These are phyloP conservation scores for Persicaria tinctoria DNA, from an alignment of 148 eudicot species.

Conservation along the genomic window DNA sequence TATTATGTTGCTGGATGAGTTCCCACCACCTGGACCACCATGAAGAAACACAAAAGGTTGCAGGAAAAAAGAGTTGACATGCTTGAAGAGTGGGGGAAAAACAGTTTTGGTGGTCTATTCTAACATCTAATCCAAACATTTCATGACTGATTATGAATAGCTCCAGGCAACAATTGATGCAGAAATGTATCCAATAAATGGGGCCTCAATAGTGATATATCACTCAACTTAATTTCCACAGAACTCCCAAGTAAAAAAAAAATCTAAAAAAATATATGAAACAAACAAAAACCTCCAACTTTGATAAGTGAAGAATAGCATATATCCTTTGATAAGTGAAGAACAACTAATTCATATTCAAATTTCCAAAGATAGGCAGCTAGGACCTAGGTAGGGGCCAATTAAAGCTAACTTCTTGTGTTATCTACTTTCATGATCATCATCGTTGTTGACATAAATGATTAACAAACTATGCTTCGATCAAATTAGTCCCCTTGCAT, in stretches of 20 bases:
- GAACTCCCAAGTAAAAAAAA: background rate
- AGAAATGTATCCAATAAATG: background rate
- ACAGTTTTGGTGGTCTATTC: background rate
- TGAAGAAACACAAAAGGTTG: slow-evolving; percentile 97
- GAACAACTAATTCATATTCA: background rate
- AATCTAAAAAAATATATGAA: background rate
- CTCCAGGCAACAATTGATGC: background rate
- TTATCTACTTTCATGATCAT: background rate
- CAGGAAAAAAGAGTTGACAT: slow-evolving; percentile 15
- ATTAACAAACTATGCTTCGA: background rate
- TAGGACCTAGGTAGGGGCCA: no score
- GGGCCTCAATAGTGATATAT: background rate
- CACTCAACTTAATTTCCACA: background rate
- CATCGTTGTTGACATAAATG: background rate
- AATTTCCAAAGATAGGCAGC: background rate
- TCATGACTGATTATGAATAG: background rate
- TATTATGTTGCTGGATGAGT: slow-evolving; percentile 75
- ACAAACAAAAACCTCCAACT: background rate
- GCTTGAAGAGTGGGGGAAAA: background rate
- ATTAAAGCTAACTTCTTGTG: background rate
- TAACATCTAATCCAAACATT: background rate
- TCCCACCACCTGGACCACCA: slow-evolving; percentile 99
- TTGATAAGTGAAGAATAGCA: no score
- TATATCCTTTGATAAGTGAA: background rate
- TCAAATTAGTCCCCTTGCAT: background rate